Evolutionary conservation across 139 green algal species (phyloP).

Genomic region (Chlorella sp.): DNA sequence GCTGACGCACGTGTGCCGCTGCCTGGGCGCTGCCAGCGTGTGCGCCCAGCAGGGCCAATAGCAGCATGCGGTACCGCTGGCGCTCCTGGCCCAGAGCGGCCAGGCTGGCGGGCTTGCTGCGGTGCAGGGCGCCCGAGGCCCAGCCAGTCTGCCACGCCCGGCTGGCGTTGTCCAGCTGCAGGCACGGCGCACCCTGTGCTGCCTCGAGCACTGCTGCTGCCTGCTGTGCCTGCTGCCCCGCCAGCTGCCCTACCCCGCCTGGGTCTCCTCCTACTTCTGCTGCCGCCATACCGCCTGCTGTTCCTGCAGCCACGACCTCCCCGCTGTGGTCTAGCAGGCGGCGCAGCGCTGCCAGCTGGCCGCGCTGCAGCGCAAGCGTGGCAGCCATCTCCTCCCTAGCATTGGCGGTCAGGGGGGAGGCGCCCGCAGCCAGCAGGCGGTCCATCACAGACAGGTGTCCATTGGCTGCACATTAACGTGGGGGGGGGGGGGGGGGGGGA

Average conservation of each 20-base stretch:
- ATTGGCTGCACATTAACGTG: not conserved
- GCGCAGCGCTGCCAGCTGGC: constrained; percentile 19
- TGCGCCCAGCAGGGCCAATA: constrained; percentile 10
- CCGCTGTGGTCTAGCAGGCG: constrained; percentile 10
- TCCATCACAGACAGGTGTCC: constrained; percentile 19
- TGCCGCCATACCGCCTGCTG: not conserved
- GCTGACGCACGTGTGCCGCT: not conserved
- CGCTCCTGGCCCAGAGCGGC: constrained; percentile 1
- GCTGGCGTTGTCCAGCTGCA: constrained; percentile 15
- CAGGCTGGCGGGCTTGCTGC: constrained; percentile 5
- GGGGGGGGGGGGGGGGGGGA: not conserved
- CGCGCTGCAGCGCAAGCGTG: not conserved
- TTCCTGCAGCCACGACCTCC: not conserved
- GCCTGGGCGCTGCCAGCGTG: not conserved
- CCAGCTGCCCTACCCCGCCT: not conserved
- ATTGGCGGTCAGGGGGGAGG: not conserved
- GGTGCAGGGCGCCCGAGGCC: not conserved
- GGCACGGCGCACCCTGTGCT: not conserved
- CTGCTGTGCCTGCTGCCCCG: too few species aligned
- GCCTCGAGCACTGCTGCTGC: not conserved
- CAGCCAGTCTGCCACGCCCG: constrained; percentile 13
- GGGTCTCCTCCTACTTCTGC: not conserved
- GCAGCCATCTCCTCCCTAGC: not conserved
- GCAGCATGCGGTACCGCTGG: constrained; percentile 25
- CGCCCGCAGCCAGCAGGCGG: constrained; percentile 12